Evolutionary conservation across 352 stramenopile genomes (phyloP).

Genomic region (Phytophthora constricta): DNA sequence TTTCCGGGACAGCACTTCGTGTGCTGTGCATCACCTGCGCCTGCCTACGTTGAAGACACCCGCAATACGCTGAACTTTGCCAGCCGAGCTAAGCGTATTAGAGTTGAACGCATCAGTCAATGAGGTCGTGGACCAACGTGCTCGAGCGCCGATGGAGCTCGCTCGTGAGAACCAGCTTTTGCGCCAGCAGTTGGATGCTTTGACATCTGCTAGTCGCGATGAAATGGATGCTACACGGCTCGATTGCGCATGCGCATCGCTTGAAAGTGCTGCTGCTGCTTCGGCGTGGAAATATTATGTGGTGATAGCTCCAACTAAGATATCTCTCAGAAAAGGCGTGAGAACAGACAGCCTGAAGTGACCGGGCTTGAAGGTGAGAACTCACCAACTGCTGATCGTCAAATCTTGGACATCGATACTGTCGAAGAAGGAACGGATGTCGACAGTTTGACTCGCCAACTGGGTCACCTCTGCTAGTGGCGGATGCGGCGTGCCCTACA

Average conservation of each 20-base stretch:
- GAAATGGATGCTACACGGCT: slow-evolving; percentile 38
- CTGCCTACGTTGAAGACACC: slow-evolving; percentile 85
- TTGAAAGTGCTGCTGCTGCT: slow-evolving; percentile 43
- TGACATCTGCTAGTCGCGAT: slow-evolving; percentile 41
- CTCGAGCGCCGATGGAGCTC: slow-evolving; percentile 41
- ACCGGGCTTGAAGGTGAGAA: slow-evolving; percentile 40
- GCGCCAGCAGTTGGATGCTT: slow-evolving; percentile 42
- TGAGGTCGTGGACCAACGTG: slow-evolving; percentile 47
- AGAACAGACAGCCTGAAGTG: slow-evolving; percentile 36
- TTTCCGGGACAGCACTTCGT: too few relatives aligned
- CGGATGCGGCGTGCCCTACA: slow-evolving; percentile 29
- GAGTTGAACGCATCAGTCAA: slow-evolving; percentile 55
- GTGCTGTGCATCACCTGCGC: slow-evolving; percentile 81
- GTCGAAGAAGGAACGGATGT: slow-evolving; percentile 35
- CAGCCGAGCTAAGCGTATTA: slow-evolving; percentile 86
- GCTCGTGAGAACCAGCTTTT: slow-evolving; percentile 54
- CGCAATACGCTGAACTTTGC: slow-evolving; percentile 94
- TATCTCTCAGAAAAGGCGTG: slow-evolving; percentile 11
- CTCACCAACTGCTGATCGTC: slow-evolving; percentile 26
- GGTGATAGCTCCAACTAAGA: slow-evolving; percentile 31
- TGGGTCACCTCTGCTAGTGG: slow-evolving; percentile 24
- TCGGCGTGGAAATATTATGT: slow-evolving; percentile 25
- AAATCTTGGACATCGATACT: slow-evolving; percentile 35
- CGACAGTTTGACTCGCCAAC: slow-evolving; percentile 29
- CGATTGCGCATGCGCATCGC: slow-evolving; percentile 43